Evolutionary conservation across 2,329 filamentous ascomycete genomes (phyloP).

Genomic region (Calonectria henricotiae): DNA sequence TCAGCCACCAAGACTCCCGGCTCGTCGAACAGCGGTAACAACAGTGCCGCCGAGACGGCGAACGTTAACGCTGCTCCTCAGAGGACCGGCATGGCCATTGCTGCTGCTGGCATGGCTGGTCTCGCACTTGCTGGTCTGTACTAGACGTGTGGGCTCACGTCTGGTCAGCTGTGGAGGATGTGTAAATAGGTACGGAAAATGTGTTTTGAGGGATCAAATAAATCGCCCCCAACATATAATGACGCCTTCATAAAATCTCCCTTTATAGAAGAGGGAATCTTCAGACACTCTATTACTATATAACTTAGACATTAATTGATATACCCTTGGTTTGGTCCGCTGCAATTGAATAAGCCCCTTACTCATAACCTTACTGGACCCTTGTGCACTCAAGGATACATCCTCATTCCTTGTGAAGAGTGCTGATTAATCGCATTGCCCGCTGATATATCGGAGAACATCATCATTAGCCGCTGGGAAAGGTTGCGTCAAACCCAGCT

Average conservation of each 20-base stretch:
- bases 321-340: not conserved
- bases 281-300: not conserved
- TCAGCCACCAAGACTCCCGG: not conserved
- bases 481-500: not conserved
- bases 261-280: not conserved
- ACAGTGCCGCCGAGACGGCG: not conserved
- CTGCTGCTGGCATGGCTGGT: constrained; percentile 15
- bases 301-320: not conserved
- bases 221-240: not conserved
- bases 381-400: not conserved
- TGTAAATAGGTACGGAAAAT: not conserved
- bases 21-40: not conserved
- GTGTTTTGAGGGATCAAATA: not conserved
- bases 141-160: not conserved
- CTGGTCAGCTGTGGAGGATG: not conserved
- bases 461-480: not conserved
- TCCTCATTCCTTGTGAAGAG: not conserved
- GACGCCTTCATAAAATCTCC: not conserved
- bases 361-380: too few relatives aligned
- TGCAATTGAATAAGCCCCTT: not conserved
- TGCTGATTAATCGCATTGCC: not conserved
- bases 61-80: not conserved
- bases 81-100: constrained; percentile 6
- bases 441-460: not conserved
- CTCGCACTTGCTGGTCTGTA: not conserved